These are phyloP conservation scores for Daldinia childiae DNA, from an alignment of 495 filamentous ascomycete species.

Conservation along the genomic window DNA sequence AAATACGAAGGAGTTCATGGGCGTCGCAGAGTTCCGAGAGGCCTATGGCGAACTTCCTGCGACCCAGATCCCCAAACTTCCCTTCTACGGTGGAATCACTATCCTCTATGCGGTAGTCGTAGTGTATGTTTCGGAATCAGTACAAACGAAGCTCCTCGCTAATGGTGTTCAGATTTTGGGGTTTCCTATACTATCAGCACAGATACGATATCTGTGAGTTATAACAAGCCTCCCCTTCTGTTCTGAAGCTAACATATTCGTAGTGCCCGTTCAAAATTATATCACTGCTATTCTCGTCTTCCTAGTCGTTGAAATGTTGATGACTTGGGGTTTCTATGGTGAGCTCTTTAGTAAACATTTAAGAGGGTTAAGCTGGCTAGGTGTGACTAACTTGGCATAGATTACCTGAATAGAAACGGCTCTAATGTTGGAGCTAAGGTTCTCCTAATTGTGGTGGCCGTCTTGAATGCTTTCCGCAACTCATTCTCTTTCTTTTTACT, in stretches of 20 bases:
- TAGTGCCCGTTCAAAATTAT: slow-evolving; percentile 98
- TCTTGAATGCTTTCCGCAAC: slow-evolving; percentile 92
- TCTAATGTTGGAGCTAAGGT: slow-evolving; percentile 83
- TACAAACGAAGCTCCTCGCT: slow-evolving; percentile 5
- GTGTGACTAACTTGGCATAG: slow-evolving; percentile 54
- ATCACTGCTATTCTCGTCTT: slow-evolving; percentile 97
- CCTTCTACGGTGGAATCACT: slow-evolving; percentile 95
- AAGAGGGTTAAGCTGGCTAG: not conserved
- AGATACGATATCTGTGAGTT: slow-evolving; percentile 84
- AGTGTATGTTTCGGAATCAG: slow-evolving; percentile 58
- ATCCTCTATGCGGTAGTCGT: slow-evolving; percentile 92
- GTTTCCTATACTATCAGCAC: slow-evolving; percentile 94
- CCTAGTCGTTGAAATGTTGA: slow-evolving; percentile 92
- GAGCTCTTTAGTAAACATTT: slow-evolving; percentile 13
- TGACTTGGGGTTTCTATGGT: slow-evolving; percentile 97
- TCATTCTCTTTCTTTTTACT: slow-evolving; percentile 99
- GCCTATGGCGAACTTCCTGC: slow-evolving; percentile 96
- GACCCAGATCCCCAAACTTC: slow-evolving; percentile 94
- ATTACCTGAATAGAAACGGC: slow-evolving; percentile 91
- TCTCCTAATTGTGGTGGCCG: slow-evolving; percentile 86
- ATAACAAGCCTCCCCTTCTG: not conserved
- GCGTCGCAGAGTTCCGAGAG: slow-evolving; percentile 90
- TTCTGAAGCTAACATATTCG: slow-evolving; percentile 47
- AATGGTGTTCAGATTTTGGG: slow-evolving; percentile 72
- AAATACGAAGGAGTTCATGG: slow-evolving; percentile 71